Evolutionary conservation across 805 yeast genomes (phyloP).

Genomic region (Saturnispora zaruensis): DNA sequence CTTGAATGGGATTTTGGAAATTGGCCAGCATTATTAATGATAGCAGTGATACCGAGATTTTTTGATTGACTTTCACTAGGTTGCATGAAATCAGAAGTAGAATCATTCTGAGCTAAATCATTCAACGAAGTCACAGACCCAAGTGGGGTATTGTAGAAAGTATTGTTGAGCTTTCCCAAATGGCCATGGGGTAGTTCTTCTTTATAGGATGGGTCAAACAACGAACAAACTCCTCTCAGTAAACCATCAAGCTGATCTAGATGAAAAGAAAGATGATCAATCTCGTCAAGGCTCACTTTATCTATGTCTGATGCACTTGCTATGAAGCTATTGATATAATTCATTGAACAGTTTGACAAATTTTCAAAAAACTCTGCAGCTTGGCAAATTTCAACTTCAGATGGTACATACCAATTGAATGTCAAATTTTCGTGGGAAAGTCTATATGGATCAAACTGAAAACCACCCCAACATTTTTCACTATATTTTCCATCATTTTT

Average conservation of each 20-base stretch:
- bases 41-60: constrained; percentile 1
- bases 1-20: neutral
- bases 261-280: constrained; percentile 21
- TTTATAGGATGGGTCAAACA: constrained; percentile 61
- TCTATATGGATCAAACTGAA: constrained; percentile 47
- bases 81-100: neutral
- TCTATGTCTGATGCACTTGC: constrained; percentile 39
- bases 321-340: constrained; percentile 45
- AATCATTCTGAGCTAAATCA: constrained; percentile 8
- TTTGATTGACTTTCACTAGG: constrained; percentile 1
- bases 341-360: constrained; percentile 37
- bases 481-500: constrained; percentile 30
- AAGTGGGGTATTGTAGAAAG: constrained; percentile 9
- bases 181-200: constrained; percentile 8
- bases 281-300: constrained; percentile 18
- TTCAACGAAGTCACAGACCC: constrained; percentile 20
- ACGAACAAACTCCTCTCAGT: constrained; percentile 59
- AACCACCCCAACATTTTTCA: constrained; percentile 67
- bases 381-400: constrained; percentile 42
- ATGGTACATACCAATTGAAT: constrained; percentile 74
- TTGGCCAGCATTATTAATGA: constrained; percentile 3
- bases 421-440: constrained; percentile 40
- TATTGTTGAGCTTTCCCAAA: constrained; percentile 1
- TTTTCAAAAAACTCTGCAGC: constrained; percentile 52
- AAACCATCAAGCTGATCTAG: constrained; percentile 22